phyloP scores from a whole-genome alignment of 2,329 filamentous ascomycete species.

The Talaromyces atroroseus region DNA sequence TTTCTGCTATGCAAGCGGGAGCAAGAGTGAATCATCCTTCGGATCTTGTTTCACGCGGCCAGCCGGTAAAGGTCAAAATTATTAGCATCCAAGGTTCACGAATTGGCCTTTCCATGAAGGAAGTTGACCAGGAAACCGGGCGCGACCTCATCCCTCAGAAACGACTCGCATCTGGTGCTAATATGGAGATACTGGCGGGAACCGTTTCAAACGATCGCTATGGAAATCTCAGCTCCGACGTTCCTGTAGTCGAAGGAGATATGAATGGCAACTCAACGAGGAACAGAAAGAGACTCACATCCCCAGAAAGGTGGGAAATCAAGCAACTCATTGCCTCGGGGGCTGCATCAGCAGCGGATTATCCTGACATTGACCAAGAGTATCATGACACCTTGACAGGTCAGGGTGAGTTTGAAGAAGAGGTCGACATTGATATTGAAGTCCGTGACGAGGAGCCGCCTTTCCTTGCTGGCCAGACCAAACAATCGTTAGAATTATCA shows the following conservation, averaged over 20 bases:
- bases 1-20: constrained; percentile 80
- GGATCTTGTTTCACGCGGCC: constrained; percentile 73
- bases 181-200: constrained; percentile 69
- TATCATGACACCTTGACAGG: constrained; percentile 83
- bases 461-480: constrained; percentile 92
- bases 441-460: constrained; percentile 94
- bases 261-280: constrained; percentile 51
- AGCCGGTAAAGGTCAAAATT: constrained; percentile 89
- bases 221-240: constrained; percentile 46
- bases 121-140: constrained; percentile 86
- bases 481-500: constrained; percentile 90
- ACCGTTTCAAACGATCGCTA: constrained; percentile 50
- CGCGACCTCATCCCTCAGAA: constrained; percentile 74
- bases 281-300: constrained; percentile 88
- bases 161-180: constrained; percentile 80
- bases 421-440: constrained; percentile 96
- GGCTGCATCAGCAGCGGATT: constrained; percentile 85
- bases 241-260: constrained; percentile 62
- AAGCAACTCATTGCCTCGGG: constrained; percentile 93
- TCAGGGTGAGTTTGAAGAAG: constrained; percentile 81
- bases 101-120: constrained; percentile 92
- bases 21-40: constrained; percentile 87
- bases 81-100: constrained; percentile 74
- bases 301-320: constrained; percentile 96
- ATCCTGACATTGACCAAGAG: constrained; percentile 90